phyloP scores from a whole-genome alignment of 169 alveolate genomes.

The Pseudocohnilembus persalinus region DNA sequence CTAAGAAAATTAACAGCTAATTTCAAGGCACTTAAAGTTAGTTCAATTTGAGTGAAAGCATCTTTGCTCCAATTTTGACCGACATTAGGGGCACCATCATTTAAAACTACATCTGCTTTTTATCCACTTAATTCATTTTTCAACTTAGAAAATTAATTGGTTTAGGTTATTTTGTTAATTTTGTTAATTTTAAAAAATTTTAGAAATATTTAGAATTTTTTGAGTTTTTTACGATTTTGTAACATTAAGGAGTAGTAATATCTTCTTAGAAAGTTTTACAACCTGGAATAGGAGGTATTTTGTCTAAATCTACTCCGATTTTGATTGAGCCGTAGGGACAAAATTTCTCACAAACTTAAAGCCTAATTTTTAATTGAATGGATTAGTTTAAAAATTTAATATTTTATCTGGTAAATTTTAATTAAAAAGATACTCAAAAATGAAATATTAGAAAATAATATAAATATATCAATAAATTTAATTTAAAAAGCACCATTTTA shows the following conservation, averaged over 20 bases:
- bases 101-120: slow-evolving; percentile 97
- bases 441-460: no score
- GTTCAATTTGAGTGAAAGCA: slow-evolving; percentile 96
- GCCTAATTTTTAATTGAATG: slow-evolving; percentile 21
- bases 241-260: slow-evolving; percentile 88
- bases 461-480: not conserved
- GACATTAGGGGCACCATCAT: slow-evolving; percentile 99
- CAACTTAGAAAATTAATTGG: slow-evolving; percentile 41
- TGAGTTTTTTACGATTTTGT: slow-evolving; percentile 41
- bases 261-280: slow-evolving; percentile 94
- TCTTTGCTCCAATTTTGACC: slow-evolving; percentile 98
- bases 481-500: not conserved
- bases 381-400: no score
- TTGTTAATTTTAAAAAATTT: not conserved
- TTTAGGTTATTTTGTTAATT: not conserved
- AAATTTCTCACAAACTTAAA: slow-evolving; percentile 56
- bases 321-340: slow-evolving; percentile 92
- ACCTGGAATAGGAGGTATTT: slow-evolving; percentile 97
- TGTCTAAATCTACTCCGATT: slow-evolving; percentile 97
- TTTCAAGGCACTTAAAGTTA: slow-evolving; percentile 93
- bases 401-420: no score
- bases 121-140: slow-evolving; percentile 82
- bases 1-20: slow-evolving; percentile 90
- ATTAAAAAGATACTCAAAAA: no score
- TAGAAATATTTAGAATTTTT: no score